phyloP scores from a whole-genome alignment of 768 basidiomycete species.

The Albatrellus ellisii region DNA sequence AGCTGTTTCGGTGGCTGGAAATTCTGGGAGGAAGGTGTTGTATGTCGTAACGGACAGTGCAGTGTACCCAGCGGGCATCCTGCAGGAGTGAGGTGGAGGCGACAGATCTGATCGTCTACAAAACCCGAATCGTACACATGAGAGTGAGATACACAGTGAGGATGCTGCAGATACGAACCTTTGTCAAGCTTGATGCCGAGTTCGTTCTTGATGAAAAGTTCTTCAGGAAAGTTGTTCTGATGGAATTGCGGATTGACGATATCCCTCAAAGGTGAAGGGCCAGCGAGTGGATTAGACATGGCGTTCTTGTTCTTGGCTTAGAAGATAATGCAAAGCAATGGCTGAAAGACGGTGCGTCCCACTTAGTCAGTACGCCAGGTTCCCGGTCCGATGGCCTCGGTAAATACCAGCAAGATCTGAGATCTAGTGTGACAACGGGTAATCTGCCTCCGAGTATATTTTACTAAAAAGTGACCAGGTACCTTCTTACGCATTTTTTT shows the following conservation, averaged over 20 bases:
- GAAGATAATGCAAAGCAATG: too few relatives aligned
- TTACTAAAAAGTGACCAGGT: too few relatives aligned
- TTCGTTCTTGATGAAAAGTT: conserved; percentile 69
- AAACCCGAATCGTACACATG: conserved; percentile 3
- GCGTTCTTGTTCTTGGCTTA: too few relatives aligned
- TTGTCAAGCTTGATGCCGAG: conserved; percentile 84
- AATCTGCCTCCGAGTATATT: too few relatives aligned
- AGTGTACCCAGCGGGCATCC: conserved; percentile 89
- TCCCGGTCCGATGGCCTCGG: too few relatives aligned
- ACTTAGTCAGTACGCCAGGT: too few relatives aligned
- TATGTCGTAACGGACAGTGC: conserved; percentile 87
- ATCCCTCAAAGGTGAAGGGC: conserved; percentile 30
- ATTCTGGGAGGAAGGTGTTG: conserved; percentile 74
- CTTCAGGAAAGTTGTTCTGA: conserved; percentile 81
- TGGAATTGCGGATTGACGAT: conserved; percentile 85
- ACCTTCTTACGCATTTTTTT: too few relatives aligned
- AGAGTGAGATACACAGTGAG: neutral
- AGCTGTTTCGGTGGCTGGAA: conserved; percentile 79
- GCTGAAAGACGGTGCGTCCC: too few relatives aligned
- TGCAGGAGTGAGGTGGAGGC: conserved; percentile 62
- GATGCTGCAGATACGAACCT: conserved; percentile 33
- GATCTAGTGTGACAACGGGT: too few relatives aligned
- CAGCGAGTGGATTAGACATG: conserved; percentile 19
- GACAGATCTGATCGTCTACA: conserved; percentile 89
- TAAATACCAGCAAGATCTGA: too few relatives aligned